Evolutionary conservation across 495 filamentous ascomycete species (phyloP).

Genomic region (Margaritispora aquatica): DNA sequence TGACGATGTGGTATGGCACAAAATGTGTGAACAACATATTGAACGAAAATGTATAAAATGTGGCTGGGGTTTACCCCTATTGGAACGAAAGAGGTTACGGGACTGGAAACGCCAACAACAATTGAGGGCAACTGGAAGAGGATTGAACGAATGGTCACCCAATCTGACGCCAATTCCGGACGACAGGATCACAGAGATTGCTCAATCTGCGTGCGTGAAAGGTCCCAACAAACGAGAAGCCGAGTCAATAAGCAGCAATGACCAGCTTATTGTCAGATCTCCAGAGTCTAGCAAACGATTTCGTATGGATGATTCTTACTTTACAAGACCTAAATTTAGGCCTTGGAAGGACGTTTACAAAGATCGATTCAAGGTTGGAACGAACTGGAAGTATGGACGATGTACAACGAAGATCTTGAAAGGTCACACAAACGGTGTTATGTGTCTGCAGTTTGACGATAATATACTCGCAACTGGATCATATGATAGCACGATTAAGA

Average conservation of each 20-base stretch:
- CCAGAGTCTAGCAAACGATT: constrained; percentile 40
- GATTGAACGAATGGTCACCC: constrained; percentile 48
- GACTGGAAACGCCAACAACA: constrained; percentile 83
- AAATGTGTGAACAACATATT: constrained; percentile 98
- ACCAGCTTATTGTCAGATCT: constrained; percentile 1
- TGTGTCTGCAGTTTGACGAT: constrained; percentile 93
- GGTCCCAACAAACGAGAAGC: constrained; percentile 16
- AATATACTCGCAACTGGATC: constrained; percentile 89
- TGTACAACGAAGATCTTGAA: constrained; percentile 75
- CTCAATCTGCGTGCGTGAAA: not conserved
- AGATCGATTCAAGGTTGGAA: constrained; percentile 81
- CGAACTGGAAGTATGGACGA: constrained; percentile 93
- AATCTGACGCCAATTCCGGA: constrained; percentile 42
- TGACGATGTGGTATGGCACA: constrained; percentile 97
- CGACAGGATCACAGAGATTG: constrained; percentile 1
- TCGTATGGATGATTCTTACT: constrained; percentile 17
- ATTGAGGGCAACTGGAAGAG: constrained; percentile 49
- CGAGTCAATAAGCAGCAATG: constrained; percentile 1
- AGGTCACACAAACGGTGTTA: constrained; percentile 91
- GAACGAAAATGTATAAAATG: constrained; percentile 95
- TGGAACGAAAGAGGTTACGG: constrained; percentile 82
- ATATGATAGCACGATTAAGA: constrained; percentile 90
- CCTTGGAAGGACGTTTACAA: constrained; percentile 95
- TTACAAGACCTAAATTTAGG: constrained; percentile 37
- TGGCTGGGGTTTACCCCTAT: constrained; percentile 85